Percentiles rank a stretch among this genome's conserved stretches.
These are phyloP conservation scores for Alternaria rosae DNA, from an alignment of 2,329 filamentous ascomycete genomes.

Conservation along the genomic window DNA sequence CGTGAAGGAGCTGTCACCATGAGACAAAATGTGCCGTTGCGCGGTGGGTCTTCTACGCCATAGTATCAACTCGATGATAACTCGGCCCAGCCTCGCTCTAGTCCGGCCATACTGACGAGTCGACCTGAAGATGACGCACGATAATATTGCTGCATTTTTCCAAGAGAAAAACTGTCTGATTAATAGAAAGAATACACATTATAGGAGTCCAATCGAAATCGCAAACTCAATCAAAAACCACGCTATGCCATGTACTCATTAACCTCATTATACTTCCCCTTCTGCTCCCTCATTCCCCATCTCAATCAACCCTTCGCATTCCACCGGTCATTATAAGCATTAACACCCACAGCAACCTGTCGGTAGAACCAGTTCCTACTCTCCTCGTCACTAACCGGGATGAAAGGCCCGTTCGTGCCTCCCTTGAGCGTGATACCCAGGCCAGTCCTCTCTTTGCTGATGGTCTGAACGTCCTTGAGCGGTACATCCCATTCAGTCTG, in stretches of 20 bases:
- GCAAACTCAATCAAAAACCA: slow-evolving; percentile 1
- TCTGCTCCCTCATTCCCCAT: not conserved
- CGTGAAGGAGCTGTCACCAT: not conserved
- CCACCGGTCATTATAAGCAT: slow-evolving; percentile 72
- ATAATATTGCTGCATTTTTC: fast-evolving
- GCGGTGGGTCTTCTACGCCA: not conserved
- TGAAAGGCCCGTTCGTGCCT: slow-evolving; percentile 91
- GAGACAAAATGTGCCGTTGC: not conserved
- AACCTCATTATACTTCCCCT: not conserved
- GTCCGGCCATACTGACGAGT: not conserved
- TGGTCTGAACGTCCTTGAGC: slow-evolving; percentile 94
- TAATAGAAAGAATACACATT: slow-evolving; percentile 9
- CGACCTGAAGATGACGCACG: not conserved
- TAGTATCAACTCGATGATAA: not conserved
- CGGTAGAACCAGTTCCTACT: slow-evolving; percentile 71
- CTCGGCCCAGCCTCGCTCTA: not conserved
- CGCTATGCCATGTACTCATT: slow-evolving; percentile 12
- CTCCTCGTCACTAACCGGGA: slow-evolving; percentile 90
- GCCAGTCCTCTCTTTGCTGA: slow-evolving; percentile 94
- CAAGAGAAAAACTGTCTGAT: not conserved
- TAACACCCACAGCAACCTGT: slow-evolving; percentile 71
- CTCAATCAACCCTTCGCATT: slow-evolving; percentile 62
- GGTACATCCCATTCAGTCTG: slow-evolving; percentile 95
- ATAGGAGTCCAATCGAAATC: not conserved
- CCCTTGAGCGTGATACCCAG: slow-evolving; percentile 88